A percentile compares a stretch with the other conserved stretches of the same genome.
These are phyloP conservation scores for Gossypium thurberi DNA, from an alignment of 345 rosid species.

Conservation along the genomic window DNA sequence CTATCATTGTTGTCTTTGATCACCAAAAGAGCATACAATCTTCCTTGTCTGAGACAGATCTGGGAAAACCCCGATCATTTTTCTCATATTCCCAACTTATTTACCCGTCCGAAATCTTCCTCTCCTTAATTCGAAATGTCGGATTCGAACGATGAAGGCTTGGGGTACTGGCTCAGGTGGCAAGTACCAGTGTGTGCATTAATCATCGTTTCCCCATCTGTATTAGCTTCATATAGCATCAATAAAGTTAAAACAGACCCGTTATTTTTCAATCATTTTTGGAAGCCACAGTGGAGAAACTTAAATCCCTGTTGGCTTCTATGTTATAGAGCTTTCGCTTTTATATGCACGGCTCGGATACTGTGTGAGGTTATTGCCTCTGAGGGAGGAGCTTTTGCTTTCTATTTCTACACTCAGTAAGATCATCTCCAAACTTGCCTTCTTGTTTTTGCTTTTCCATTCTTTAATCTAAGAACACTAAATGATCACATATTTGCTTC, in stretches of 20 bases:
- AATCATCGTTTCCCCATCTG: conserved; percentile 10
- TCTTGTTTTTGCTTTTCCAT: neutral
- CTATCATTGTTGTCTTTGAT: neutral
- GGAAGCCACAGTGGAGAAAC: conserved; percentile 32
- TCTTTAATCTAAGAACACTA: neutral
- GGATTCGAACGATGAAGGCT: neutral
- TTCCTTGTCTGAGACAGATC: neutral
- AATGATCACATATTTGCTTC: neutral
- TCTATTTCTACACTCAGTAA: conserved; percentile 42
- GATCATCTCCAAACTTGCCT: neutral
- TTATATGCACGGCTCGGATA: conserved; percentile 22
- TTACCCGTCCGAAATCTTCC: neutral
- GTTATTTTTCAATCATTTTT: conserved; percentile 12
- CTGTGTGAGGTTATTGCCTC: conserved; percentile 14
- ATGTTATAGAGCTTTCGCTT: conserved; percentile 27
- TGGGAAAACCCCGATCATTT: neutral
- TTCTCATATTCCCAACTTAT: neutral
- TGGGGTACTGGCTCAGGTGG: conserved; percentile 30
- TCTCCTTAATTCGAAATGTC: conserved; percentile 7
- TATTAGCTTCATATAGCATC: conserved; percentile 11
- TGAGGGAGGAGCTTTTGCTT: conserved; percentile 31
- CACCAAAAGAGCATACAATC: neutral
- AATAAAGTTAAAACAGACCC: conserved; percentile 22
- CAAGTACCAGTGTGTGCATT: conserved; percentile 30
- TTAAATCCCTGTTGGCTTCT: conserved; percentile 32